Evolutionary conservation across 306 rosid genomes (phyloP).

Genomic region (Pyrus communis): DNA sequence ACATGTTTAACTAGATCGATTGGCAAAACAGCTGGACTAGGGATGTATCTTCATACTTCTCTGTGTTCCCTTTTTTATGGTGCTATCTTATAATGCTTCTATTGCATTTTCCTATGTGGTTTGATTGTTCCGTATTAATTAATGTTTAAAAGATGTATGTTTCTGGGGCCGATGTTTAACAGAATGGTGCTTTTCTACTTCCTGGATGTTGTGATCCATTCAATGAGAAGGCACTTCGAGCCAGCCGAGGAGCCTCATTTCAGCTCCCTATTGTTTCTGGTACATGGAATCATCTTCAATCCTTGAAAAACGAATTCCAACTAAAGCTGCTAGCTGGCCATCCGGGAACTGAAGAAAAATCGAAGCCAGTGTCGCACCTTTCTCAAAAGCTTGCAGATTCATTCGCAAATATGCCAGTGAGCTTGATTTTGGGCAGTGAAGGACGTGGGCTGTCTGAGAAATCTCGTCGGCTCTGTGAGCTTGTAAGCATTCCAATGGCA

Average conservation of each 20-base stretch:
- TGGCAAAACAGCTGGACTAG: background rate
- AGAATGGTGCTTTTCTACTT: constrained; percentile 83
- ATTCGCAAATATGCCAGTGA: constrained; percentile 38
- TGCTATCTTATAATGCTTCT: background rate
- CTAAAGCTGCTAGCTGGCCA: constrained; percentile 80
- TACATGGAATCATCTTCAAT: constrained; percentile 57
- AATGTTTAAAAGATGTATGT: background rate
- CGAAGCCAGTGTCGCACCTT: constrained; percentile 37
- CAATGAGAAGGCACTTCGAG: constrained; percentile 90
- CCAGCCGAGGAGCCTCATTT: constrained; percentile 90
- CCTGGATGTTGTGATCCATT: constrained; percentile 95
- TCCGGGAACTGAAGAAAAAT: constrained; percentile 40
- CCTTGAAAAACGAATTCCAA: constrained; percentile 39
- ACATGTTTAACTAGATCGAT: background rate
- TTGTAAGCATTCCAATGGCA: constrained; percentile 86
- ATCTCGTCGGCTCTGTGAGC: constrained; percentile 53
- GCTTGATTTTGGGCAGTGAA: constrained; percentile 89
- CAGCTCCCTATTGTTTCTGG: constrained; percentile 86
- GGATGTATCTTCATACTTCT: background rate
- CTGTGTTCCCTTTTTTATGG: background rate
- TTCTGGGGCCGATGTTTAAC: constrained; percentile 12
- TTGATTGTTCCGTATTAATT: background rate
- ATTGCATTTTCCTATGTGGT: background rate
- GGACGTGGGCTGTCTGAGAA: constrained; percentile 78
- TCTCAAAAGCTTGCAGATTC: constrained; percentile 50